phyloP scores from a whole-genome alignment of 192 early-diverging fungal species.

The Cladochytrium replicatum region DNA sequence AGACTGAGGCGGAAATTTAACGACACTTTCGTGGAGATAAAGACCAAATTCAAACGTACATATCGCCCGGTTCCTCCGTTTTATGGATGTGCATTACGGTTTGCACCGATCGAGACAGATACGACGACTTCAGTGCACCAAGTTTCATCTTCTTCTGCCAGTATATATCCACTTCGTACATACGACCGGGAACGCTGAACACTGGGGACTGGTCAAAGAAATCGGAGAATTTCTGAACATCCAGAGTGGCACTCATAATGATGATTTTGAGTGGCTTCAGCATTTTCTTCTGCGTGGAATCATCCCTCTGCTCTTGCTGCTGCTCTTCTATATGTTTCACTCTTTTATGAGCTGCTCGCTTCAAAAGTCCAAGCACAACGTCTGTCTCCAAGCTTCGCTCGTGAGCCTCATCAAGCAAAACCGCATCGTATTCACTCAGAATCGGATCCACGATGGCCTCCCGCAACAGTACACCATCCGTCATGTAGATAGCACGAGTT shows the following conservation, averaged over 20 bases:
- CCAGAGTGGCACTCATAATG: slow-evolving; percentile 72
- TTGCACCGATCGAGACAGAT: slow-evolving; percentile 34
- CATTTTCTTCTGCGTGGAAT: not conserved
- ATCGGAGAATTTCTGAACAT: slow-evolving; percentile 71
- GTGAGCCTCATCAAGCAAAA: slow-evolving; percentile 50
- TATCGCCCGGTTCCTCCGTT: slow-evolving; percentile 31
- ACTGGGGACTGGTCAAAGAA: slow-evolving; percentile 74
- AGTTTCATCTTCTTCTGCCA: slow-evolving; percentile 46
- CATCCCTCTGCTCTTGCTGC: not conserved
- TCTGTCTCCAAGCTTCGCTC: slow-evolving; percentile 51
- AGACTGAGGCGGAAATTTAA: slow-evolving; percentile 15
- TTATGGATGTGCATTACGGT: slow-evolving; percentile 51
- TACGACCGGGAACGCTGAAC: slow-evolving; percentile 60
- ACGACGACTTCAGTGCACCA: slow-evolving; percentile 24
- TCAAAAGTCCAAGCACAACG: slow-evolving; percentile 41
- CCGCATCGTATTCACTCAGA: slow-evolving; percentile 26
- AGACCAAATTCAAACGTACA: slow-evolving; percentile 4
- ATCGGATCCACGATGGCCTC: slow-evolving; percentile 14
- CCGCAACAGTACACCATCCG: slow-evolving; percentile 45
- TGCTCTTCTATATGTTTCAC: slow-evolving; percentile 13
- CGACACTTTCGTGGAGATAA: not conserved
- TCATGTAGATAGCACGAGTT: slow-evolving; percentile 40
- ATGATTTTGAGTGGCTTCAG: slow-evolving; percentile 32
- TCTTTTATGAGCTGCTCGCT: slow-evolving; percentile 6
- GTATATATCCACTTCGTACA: slow-evolving; percentile 39